Evolutionary conservation across 176 grass and related monocot genomes (phyloP), one percentile per base, ranked within the genome.

Genomic region (Oryza australiensis): DNA sequence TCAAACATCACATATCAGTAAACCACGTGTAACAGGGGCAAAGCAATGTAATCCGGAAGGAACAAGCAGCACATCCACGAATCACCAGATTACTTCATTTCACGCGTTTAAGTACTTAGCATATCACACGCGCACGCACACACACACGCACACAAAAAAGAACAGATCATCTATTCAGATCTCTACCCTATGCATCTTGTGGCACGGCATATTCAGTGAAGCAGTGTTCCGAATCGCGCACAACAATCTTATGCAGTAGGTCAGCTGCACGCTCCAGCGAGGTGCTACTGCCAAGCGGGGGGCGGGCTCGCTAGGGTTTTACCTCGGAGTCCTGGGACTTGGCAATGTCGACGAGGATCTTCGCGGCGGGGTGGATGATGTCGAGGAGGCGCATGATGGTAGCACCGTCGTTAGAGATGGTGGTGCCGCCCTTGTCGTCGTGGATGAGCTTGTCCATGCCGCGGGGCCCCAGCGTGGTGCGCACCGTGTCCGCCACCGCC

Each of bases 401-500:
- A 60, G 93, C 96, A 26, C 93, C 93, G 66, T 99, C 96, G 64
- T 95, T 99, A 82, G 96, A 99, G 70, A 99, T 99, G 82, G 93
- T 99, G 57, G 86, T 91, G 30, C 88, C 86, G 73, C 96, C 91
- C 88, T 95, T 99, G 38, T 93, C 93, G 68, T 99, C 96, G 85
- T 88, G 93, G 85, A 95, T 91, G 78, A 99, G 85, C 87, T 99
- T 99, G 85, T 99, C 96, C 96, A 99, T 98, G 23, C 96, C 95
- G 1, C 96, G 80, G 16, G 96, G 96, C 0, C 96, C 96, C 72
- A 98, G 80, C 3, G 96, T 98, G 74, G 90, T 93, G 3, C 96
- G 90, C 78, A 98, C 84, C 26, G 82, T 73, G 87, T 98, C 96
- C 9, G 73, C 88, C 67, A 98, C 96, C n/a, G 77, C 93, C 32